Base-by-base conservation (phyloP, 2,329 filamentous ascomycete genomes). In the Moelleriella libera region DNA sequence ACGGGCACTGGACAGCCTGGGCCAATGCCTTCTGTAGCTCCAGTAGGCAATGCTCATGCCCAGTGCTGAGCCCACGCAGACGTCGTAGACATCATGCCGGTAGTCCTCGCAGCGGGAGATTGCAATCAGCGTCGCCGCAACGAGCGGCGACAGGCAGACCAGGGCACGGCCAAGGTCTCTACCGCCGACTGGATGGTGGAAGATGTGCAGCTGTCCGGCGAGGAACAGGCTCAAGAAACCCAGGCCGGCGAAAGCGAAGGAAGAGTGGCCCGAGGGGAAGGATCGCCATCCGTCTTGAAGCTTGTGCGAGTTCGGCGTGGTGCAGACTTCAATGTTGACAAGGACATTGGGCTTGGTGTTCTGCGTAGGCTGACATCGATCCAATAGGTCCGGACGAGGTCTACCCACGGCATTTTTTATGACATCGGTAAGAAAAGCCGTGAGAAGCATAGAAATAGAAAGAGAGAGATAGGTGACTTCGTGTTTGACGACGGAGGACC, bases 371-470 rank as follows among this genome's bases (percentile, higher is more conserved):
- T 85, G 82, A 66, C 92, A 98, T 39, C 92, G 81, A n/a, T 83
- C 80, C 30, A 80, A 60, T 4, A 80, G 60, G 53, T 80, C 76
- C 0, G 76, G 76, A 5, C 76, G 68, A 12, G 88, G 87, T 9
- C 87, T 70, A 7, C 87, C 87, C 30, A 90, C 85, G 8, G 84
- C 76, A 60, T 94, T 95, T 66, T 98, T 98, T 60, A 97, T 74
- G 30, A 90, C 69, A 61, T 97, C 89, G 43, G 92, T 97, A 42
- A 97, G 70, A 62, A 96, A 84, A 5, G 80, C 76, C 0, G 87
- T 83, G 45, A 95, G 72, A 55, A 88, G 72, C 30, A 97, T 65
- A 53, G 82, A 78, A 57, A 90, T 87, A 45, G 82, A 69, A 50
- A 96, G 80, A 28, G 88, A 85, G 1, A 98, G 78, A 46, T 94